A percentile compares a stretch with the other conserved stretches of the same genome.
These are phyloP conservation scores for Pythium pyrilobum DNA, from an alignment of 352 stramenopile species.

Conservation along the genomic window DNA sequence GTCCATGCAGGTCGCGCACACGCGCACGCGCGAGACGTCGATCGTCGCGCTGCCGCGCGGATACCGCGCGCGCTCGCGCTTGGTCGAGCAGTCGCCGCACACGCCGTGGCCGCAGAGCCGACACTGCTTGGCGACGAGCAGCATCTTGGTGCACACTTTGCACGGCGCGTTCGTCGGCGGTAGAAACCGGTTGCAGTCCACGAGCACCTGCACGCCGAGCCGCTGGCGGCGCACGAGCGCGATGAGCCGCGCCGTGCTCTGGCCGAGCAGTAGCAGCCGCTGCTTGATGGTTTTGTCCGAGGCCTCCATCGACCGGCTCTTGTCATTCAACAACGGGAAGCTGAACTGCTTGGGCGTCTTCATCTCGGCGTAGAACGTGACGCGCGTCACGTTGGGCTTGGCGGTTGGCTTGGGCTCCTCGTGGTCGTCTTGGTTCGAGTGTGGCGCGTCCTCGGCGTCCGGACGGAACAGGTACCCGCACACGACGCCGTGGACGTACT, in stretches of 20 bases:
- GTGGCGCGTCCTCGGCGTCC: neutral
- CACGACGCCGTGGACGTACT: constrained; percentile 9
- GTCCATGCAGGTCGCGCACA: constrained; percentile 45
- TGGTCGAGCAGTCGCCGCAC: constrained; percentile 32
- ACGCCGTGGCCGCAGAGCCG: constrained; percentile 48
- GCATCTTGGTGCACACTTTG: constrained; percentile 46
- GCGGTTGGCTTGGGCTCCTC: neutral
- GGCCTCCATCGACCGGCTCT: neutral
- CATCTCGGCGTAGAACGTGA: constrained; percentile 12
- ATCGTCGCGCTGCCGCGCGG: neutral
- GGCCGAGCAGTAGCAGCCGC: constrained; percentile 9
- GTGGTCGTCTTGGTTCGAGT: constrained; percentile 1
- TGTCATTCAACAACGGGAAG: neutral
- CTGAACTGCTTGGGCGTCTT: neutral
- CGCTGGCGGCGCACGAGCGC: constrained; percentile 47
- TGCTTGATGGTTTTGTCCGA: constrained; percentile 10
- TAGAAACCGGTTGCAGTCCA: constrained; percentile 31
- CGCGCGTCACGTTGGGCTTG: neutral
- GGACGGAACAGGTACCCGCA: constrained; percentile 11
- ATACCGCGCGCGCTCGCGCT: constrained; percentile 6
- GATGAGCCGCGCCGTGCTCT: constrained; percentile 19
- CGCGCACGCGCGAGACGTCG: constrained; percentile 20
- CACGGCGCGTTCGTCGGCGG: constrained; percentile 41
- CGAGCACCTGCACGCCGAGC: constrained; percentile 46
- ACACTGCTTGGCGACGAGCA: no score